Conservation (phyloP, 2,329 filamentous ascomycete genomes). For the Gremmenia infestans region DNA sequence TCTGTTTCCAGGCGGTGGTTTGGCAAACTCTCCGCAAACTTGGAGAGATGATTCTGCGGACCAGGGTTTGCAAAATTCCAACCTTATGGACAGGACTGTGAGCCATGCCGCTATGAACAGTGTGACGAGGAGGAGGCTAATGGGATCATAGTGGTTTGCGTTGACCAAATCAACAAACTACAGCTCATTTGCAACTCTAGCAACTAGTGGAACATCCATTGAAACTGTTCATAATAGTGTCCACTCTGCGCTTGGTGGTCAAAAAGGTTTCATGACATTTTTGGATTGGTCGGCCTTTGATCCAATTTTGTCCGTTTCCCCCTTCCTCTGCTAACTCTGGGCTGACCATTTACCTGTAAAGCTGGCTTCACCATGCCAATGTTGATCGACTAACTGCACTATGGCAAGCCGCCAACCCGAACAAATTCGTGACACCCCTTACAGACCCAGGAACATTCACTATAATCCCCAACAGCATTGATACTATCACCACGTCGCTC, state of each 20-base stretch:
- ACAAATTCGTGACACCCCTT: slow-evolving; percentile 51
- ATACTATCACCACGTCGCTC: slow-evolving; percentile 32
- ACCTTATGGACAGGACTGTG: slow-evolving; percentile 25
- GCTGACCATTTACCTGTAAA: background rate
- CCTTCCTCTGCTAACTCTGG: background rate
- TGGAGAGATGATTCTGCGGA: background rate
- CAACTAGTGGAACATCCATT: slow-evolving; percentile 36
- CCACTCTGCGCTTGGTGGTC: slow-evolving; percentile 37
- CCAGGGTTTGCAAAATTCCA: slow-evolving; percentile 8
- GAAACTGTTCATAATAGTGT: slow-evolving; percentile 42
- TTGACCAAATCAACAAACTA: slow-evolving; percentile 35
- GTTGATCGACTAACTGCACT: slow-evolving; percentile 70
- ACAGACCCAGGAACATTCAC: slow-evolving; percentile 28
- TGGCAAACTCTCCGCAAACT: slow-evolving; percentile 28
- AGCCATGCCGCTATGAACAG: slow-evolving; percentile 21
- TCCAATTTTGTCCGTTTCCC: slow-evolving; percentile 44
- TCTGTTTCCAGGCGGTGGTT: slow-evolving; percentile 29
- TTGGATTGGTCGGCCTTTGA: slow-evolving; percentile 71
- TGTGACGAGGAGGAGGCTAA: slow-evolving; percentile 1
- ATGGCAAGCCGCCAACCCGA: slow-evolving; percentile 71
- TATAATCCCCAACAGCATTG: background rate
- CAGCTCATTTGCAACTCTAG: slow-evolving; percentile 39
- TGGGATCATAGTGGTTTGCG: slow-evolving; percentile 36
- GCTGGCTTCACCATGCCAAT: slow-evolving; percentile 39
- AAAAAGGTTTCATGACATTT: slow-evolving; percentile 60